Evolutionary conservation across 176 grass and related monocot species (phyloP), one percentile per base, ranked within the genome.

Genomic region (Rhynchospora pubera): DNA sequence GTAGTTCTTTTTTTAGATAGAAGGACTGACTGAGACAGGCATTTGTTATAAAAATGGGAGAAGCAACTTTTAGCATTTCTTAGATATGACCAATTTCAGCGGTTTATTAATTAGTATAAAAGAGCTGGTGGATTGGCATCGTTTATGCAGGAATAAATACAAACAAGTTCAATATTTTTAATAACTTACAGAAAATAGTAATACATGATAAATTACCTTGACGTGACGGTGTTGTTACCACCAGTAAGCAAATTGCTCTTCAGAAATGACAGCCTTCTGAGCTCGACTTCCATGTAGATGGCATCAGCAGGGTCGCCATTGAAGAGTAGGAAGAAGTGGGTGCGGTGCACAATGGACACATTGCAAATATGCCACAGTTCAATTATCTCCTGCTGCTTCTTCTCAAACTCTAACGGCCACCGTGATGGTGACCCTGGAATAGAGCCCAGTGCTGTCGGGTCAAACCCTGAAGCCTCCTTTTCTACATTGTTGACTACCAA

Each of bases 291-390:
- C 84, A 99, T 88, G 84, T 99, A 99, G 64, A 99, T 91, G 7
- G 85, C 82, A 7, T 99, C 92, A 43, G 85, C 64, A 26, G 88
- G 91, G 19, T 98, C 92, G 0, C 92, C 96, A 63, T 91, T 90
- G 85, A 98, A 98, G 79, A 94, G 96, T 19, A 94, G 85, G 79
- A 98, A 94, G 82, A 98, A 94, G 83, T 94, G 94, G 43, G 92
- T 91, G 9, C 96, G 85, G 86, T 95, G 96, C 21, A 90, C 89
- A 51, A 98, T 78, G 61, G 96, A 91, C 56, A 95, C 91, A 77
- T 90, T 86, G 77, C 96, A 98, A 3, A 83, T 78, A 2, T 98
- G 92, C 96, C 96, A 98, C 58, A 98, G 47, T 80, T 93, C 85
- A 32, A 98, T 71, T 18, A 95, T 91, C 66, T 93, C 92, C 60